Evolutionary conservation across 2,329 filamentous ascomycete genomes (phyloP), one percentile per base, ranked within the genome.

Genomic region (Fusarium ramigenum): DNA sequence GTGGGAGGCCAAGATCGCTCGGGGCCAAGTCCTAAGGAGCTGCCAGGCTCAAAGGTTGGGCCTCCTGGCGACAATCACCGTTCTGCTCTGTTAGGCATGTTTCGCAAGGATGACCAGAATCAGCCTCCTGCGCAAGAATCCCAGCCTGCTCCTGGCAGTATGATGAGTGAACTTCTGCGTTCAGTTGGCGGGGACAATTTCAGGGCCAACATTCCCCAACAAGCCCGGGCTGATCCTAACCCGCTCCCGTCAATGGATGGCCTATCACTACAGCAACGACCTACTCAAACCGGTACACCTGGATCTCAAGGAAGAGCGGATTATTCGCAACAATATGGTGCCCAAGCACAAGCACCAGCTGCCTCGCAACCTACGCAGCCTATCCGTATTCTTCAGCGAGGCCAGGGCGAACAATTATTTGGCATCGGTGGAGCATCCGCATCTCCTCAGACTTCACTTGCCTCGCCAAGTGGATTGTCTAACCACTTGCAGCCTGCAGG

Each of bases 1-100:
- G 30, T 47, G 19, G 44, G 46, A 37, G 52, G 60, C 18, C 56
- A 72, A 34, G 64, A 65, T 8, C 70, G 76, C 46, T 56, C 72
- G 23, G 75, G 70, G n/a, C 65, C 76, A 39, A 79, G 74, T 36
- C 75, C 80, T 1, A 79, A 77, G 46, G 78, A 79, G 60, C 59
- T 79, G n/a, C 72, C 72, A 42, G 79, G 77, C 23, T 76, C 78
- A 11, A 76, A 71, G 49, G 74, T 79, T 28, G 70, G 69, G 30
- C 66, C 72, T 2, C 67, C 70, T 9, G 68, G 64, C 10, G 77
- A 78, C 34, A 73, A 79, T 50, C 87, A 89, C 70, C 85, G 86
- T 28, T 85, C 83, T 23, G 82, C 85, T 12, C 80, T 90, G 25
- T 80, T 90, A 19, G 85, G 83, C 28, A 88, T 90, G 82, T 89